These are phyloP conservation scores for Salix purpurea DNA, from an alignment of 345 rosid species.

Conservation along the genomic window DNA sequence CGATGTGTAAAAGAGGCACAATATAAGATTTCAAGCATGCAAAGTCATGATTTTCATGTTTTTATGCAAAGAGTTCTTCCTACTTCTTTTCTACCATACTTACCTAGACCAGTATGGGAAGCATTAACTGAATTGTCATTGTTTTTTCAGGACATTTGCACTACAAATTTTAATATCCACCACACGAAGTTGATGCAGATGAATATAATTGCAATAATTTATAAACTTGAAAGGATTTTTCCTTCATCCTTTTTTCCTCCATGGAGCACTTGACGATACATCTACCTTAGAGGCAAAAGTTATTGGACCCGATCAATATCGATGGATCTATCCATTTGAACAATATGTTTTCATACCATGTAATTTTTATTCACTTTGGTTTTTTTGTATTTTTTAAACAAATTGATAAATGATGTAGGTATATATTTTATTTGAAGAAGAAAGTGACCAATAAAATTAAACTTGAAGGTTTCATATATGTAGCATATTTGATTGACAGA, in stretches of 20 bases:
- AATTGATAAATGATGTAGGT: no score
- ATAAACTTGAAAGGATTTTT: no score
- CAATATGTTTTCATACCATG: neutral
- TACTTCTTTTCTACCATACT: neutral
- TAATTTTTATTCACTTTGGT: neutral
- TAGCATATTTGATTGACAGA: no score
- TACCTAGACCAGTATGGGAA: neutral
- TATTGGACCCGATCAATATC: no score
- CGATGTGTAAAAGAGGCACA: neutral
- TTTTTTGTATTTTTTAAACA: neutral
- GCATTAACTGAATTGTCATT: neutral
- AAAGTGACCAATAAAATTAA: no score
- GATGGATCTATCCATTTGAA: no score
- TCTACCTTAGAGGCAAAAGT: no score
- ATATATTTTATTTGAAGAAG: no score
- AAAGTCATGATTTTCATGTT: neutral
- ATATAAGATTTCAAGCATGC: neutral
- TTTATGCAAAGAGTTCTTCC: neutral
- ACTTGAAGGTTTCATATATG: no score
- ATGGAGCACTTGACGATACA: no score
- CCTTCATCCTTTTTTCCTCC: no score
- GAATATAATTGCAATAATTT: neutral
- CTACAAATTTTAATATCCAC: neutral
- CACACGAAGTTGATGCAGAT: neutral
- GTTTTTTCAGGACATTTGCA: neutral